Evolutionary conservation across 306 rosid genomes (phyloP).

Genomic region (Vachellia collinsii): DNA sequence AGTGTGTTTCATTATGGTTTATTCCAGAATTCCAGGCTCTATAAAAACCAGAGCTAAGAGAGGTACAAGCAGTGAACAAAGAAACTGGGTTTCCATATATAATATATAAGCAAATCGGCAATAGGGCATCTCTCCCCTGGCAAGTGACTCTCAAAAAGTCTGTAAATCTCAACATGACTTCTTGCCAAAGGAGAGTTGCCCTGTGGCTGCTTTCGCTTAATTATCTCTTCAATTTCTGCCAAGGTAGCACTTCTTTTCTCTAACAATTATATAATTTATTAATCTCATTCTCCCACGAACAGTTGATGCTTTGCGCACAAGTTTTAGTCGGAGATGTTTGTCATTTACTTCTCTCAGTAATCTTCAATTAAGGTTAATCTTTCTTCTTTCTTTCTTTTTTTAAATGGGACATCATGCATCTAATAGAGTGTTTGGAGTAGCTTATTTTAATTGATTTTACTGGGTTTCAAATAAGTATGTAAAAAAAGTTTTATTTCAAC

Average conservation of each 20-base stretch:
- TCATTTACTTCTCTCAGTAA: neutral
- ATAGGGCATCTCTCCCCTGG: slow-evolving; percentile 53
- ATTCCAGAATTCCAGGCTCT: slow-evolving; percentile 36
- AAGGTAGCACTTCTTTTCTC: too few relatives aligned
- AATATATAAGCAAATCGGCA: slow-evolving; percentile 33
- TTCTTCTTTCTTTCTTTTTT: neutral
- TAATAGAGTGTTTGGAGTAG: too few relatives aligned
- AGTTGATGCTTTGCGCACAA: neutral
- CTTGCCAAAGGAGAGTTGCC: slow-evolving; percentile 75
- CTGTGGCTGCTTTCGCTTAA: slow-evolving; percentile 51
- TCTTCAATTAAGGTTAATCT: neutral
- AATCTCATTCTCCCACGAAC: too few relatives aligned
- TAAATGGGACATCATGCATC: neutral
- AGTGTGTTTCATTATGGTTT: slow-evolving; percentile 37
- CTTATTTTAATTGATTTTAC: too few relatives aligned
- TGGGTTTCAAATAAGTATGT: too few relatives aligned
- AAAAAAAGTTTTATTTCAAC: too few relatives aligned
- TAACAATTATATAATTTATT: neutral
- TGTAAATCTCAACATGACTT: slow-evolving; percentile 1
- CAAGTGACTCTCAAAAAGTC: slow-evolving; percentile 30
- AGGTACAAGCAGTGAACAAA: neutral
- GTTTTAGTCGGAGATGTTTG: neutral
- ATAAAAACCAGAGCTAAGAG: slow-evolving; percentile 2
- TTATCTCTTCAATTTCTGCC: too few relatives aligned
- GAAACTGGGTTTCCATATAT: neutral